Evolutionary conservation across 345 rosid species (phyloP).

Genomic region (Atalantia buxifolia): DNA sequence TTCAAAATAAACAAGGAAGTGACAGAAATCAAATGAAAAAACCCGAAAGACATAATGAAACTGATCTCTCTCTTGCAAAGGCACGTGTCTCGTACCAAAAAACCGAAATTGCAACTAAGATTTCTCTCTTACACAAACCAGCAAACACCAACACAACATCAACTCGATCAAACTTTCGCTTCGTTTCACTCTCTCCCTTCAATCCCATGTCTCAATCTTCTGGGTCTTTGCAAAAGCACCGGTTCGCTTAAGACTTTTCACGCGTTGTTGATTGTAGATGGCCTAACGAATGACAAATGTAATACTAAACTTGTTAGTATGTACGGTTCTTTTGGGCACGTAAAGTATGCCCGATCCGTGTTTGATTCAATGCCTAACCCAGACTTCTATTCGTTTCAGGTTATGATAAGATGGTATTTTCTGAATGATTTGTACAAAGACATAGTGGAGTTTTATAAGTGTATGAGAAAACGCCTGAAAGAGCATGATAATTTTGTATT

Average conservation of each 20-base stretch:
- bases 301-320: constrained; percentile 57
- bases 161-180: constrained; percentile 13
- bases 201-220: constrained; percentile 36
- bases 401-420: constrained; percentile 70
- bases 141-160: background rate
- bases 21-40: background rate
- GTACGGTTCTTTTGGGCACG: constrained; percentile 54
- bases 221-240: constrained; percentile 44
- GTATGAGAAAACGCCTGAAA: constrained; percentile 31
- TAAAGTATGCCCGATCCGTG: constrained; percentile 55
- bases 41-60: constrained; percentile 2
- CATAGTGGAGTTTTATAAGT: constrained; percentile 34
- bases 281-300: constrained; percentile 39
- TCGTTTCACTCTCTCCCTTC: constrained; percentile 20
- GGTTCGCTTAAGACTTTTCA: constrained; percentile 45
- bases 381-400: constrained; percentile 65
- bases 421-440: constrained; percentile 39
- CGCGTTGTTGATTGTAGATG: constrained; percentile 39
- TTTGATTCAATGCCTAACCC: constrained; percentile 67
- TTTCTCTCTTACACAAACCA: constrained; percentile 16
- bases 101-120: constrained; percentile 21
- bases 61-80: constrained; percentile 12
- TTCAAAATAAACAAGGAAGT: background rate
- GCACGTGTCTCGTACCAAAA: constrained; percentile 12
- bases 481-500: constrained; percentile 48